A percentile compares a stretch with the other conserved stretches of the same genome.
phyloP scores from a whole-genome alignment of 495 filamentous ascomycete genomes.

The Chaetomidium leptoderma region DNA sequence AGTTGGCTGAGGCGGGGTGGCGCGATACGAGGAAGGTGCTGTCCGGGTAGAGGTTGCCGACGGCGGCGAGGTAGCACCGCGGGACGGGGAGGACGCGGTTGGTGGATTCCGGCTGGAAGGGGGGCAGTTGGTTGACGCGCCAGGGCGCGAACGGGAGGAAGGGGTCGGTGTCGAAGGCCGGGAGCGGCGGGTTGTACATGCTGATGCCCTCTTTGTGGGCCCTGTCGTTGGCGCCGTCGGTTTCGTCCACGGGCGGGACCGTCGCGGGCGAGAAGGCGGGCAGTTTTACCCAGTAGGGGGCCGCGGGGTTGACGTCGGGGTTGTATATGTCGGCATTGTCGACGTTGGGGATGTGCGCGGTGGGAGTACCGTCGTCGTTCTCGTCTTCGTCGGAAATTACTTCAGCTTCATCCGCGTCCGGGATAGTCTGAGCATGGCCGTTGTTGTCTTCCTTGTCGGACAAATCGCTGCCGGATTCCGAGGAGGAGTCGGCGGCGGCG shows the following conservation, averaged over 20 bases:
- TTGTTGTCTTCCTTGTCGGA: neutral
- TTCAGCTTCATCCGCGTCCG: neutral
- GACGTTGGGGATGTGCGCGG: neutral
- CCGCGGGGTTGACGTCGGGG: neutral
- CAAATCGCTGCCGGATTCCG: neutral
- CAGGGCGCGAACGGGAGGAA: neutral
- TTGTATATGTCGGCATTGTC: too few species aligned
- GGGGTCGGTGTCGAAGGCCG: slow-evolving; percentile 4
- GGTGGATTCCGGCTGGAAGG: neutral
- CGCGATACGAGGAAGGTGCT: neutral
- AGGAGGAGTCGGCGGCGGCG: neutral
- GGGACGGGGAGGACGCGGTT: neutral
- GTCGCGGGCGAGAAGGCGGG: neutral
- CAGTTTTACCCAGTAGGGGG: neutral
- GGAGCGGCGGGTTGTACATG: neutral
- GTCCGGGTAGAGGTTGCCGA: slow-evolving; percentile 9
- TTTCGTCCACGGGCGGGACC: neutral
- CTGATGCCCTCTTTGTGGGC: neutral
- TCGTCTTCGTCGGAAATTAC: neutral
- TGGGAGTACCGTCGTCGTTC: too few species aligned
- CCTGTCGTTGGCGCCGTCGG: neutral
- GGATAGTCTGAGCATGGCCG: neutral
- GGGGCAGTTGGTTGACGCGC: neutral
- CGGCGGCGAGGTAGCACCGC: neutral
- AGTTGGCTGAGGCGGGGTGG: neutral